Evolutionary conservation across 257 asterid genomes (phyloP).

Genomic region (Schizonepeta tenuifolia): DNA sequence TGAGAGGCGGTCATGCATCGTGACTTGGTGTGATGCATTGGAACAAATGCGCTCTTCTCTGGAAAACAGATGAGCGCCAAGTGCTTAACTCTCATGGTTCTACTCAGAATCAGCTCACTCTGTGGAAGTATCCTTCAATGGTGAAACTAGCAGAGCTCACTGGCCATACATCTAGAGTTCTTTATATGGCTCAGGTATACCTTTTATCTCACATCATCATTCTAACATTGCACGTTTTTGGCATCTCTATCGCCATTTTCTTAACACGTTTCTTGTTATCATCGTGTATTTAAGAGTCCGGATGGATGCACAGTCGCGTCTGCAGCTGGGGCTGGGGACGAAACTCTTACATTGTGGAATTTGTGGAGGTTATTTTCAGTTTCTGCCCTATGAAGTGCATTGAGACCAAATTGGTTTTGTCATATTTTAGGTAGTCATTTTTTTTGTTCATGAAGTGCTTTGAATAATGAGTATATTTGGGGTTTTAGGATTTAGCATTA

Average conservation of each 20-base stretch:
- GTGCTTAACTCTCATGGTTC: conserved; percentile 91
- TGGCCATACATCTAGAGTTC: conserved; percentile 94
- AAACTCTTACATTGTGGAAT: conserved; percentile 89
- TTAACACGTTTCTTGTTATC: neutral
- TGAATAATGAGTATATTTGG: too few species aligned
- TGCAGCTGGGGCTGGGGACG: conserved; percentile 98
- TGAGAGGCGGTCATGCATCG: conserved; percentile 75
- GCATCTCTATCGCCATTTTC: neutral
- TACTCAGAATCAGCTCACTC: conserved; percentile 92
- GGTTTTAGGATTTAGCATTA: too few species aligned
- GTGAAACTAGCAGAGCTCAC: conserved; percentile 89
- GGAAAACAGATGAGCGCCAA: conserved; percentile 91
- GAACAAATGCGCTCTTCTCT: conserved; percentile 85
- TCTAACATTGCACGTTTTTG: neutral
- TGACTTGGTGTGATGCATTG: conserved; percentile 86
- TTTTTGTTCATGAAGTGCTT: too few species aligned
- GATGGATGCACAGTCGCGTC: conserved; percentile 96
- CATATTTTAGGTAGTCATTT: too few species aligned
- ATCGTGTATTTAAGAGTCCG: conserved; percentile 58
- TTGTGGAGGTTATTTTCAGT: too few species aligned
- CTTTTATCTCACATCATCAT: neutral
- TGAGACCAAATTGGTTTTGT: too few species aligned
- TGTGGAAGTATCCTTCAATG: conserved; percentile 97
- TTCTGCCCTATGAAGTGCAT: too few species aligned
- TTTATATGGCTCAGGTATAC: conserved; percentile 83